Conservation (phyloP, 2,329 filamentous ascomycete species). For the Xylariaceae sp. region DNA sequence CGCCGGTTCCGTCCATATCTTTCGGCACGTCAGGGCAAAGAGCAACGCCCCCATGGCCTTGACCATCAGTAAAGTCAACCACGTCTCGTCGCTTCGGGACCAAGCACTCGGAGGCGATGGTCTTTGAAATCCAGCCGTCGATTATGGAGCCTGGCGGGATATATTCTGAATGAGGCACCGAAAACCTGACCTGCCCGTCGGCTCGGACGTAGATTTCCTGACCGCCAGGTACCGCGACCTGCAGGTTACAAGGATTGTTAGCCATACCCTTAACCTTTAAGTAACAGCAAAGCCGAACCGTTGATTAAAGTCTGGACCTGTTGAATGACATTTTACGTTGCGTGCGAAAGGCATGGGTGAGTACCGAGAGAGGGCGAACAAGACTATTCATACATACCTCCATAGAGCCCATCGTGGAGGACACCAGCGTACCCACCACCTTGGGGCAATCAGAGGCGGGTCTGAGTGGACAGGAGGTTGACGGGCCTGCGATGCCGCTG, state of each 20-base stretch:
- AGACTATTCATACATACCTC: no score
- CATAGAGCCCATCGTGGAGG: slow-evolving; percentile 24
- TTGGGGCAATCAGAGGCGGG: slow-evolving; percentile 21
- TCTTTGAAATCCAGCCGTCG: slow-evolving; percentile 44
- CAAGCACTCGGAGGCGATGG: slow-evolving; percentile 26
- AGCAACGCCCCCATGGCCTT: slow-evolving; percentile 27
- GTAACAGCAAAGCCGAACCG: no score
- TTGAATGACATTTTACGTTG: no score
- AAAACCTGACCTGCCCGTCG: slow-evolving; percentile 52
- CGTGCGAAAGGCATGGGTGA: no score
- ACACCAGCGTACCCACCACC: slow-evolving; percentile 28
- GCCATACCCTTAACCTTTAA: no score
- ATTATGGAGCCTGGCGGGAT: slow-evolving; percentile 48
- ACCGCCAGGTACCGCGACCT: slow-evolving; percentile 58
- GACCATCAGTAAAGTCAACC: slow-evolving; percentile 31
- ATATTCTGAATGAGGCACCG: slow-evolving; percentile 49
- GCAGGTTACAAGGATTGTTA: background rate
- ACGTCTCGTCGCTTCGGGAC: slow-evolving; percentile 20
- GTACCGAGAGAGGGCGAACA: no score
- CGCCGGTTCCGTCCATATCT: slow-evolving; percentile 14
- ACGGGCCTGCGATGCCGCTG: slow-evolving; percentile 24
- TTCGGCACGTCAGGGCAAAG: slow-evolving; percentile 24
- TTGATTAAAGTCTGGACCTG: no score
- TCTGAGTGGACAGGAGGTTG: slow-evolving; percentile 27
- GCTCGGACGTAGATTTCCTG: slow-evolving; percentile 56